A percentile compares a stretch with the other conserved stretches of the same genome.
Evolutionary conservation across 768 basidiomycete species (phyloP).

Genomic region (Boletus fagicola): DNA sequence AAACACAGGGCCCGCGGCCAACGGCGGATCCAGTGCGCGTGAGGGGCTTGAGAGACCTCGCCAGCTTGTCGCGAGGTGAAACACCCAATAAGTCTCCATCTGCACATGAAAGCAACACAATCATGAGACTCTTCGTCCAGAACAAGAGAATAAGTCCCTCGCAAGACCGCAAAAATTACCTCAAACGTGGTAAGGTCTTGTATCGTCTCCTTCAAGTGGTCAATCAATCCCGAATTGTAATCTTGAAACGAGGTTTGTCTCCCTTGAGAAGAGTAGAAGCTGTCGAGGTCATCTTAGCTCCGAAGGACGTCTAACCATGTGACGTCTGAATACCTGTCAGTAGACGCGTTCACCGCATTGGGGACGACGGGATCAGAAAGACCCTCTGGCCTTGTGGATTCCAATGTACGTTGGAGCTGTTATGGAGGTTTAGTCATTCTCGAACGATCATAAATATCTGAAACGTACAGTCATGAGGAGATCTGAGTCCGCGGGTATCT

Average conservation of each 20-base stretch:
- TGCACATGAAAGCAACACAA: constrained; percentile 27
- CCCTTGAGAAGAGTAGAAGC: constrained; percentile 87
- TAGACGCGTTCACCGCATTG: constrained; percentile 66
- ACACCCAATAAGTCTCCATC: constrained; percentile 87
- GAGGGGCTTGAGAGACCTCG: constrained; percentile 31
- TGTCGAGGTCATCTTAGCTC: constrained; percentile 29
- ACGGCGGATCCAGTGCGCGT: constrained; percentile 37
- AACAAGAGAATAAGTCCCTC: background rate
- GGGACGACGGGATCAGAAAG: constrained; percentile 39
- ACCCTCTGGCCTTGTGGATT: constrained; percentile 42
- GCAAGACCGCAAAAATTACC: constrained; percentile 37
- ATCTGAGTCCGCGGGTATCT: constrained; percentile 60
- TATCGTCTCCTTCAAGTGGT: constrained; percentile 48
- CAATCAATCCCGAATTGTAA: constrained; percentile 63
- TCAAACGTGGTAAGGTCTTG: constrained; percentile 65
- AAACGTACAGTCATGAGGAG: constrained; percentile 50
- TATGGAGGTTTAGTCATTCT: constrained; percentile 6
- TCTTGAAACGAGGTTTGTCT: constrained; percentile 80
- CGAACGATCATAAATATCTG: background rate
- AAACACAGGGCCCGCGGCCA: constrained; percentile 43
- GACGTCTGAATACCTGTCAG: constrained; percentile 60
- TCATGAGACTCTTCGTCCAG: background rate
- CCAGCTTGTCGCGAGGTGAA: constrained; percentile 78
- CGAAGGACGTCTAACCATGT: background rate
- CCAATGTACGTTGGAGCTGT: constrained; percentile 48